Conservation (phyloP, 2,329 filamentous ascomycete genomes). For the Rhinocladiella mackenziei region DNA sequence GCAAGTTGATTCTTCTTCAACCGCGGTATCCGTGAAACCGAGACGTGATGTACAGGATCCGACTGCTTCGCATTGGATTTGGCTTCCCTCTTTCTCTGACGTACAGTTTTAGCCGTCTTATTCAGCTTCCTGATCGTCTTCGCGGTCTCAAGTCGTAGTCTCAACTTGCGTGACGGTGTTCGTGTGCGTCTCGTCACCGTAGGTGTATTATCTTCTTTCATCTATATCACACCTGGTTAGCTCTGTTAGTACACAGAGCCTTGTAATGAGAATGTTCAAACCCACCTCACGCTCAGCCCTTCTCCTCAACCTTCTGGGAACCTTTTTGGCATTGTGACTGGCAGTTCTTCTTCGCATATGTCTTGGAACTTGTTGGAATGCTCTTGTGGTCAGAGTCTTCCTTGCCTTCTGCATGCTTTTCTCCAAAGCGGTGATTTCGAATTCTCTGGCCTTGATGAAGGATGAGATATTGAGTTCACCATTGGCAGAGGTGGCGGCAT, state of each 20-base stretch:
- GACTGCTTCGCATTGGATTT: conserved; percentile 32
- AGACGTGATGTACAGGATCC: conserved; percentile 26
- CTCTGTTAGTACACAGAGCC: conserved; percentile 14
- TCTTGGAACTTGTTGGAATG: conserved; percentile 87
- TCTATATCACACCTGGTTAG: conserved; percentile 47
- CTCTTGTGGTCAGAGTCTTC: conserved; percentile 59
- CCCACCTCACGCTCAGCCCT: conserved; percentile 62
- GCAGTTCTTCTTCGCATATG: conserved; percentile 81
- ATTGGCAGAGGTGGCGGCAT: conserved; percentile 48
- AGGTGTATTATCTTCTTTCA: conserved; percentile 87
- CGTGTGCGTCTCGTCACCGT: conserved; percentile 59
- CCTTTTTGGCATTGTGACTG: conserved; percentile 88
- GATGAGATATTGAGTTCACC: conserved; percentile 81
- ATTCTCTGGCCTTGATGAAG: conserved; percentile 81
- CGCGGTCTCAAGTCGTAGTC: conserved; percentile 67
- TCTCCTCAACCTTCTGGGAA: conserved; percentile 70
- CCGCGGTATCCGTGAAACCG: conserved; percentile 50
- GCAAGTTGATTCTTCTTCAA: conserved; percentile 68
- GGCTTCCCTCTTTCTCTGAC: conserved; percentile 38
- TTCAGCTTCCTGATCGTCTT: conserved; percentile 64
- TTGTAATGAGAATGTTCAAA: conserved; percentile 1
- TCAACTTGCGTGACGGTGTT: conserved; percentile 44
- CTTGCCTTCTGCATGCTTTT: conserved; percentile 75
- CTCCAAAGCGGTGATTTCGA: conserved; percentile 82
- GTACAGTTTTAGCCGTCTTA: conserved; percentile 46